Base-by-base conservation (phyloP, 2,329 filamentous ascomycete species). In the Colletotrichum navitas region DNA sequence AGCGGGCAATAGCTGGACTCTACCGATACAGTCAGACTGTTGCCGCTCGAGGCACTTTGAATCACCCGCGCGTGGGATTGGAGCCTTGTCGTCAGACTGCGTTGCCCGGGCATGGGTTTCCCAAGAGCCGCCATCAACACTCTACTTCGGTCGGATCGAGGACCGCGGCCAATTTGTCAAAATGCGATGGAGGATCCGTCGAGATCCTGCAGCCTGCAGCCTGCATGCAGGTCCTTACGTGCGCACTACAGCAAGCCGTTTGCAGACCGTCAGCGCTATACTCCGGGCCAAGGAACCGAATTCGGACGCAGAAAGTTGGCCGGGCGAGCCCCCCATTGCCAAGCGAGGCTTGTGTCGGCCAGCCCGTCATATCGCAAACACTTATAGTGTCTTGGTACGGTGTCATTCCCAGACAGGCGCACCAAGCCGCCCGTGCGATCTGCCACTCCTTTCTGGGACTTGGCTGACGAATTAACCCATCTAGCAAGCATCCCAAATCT, bases 391-490 rank as follows among this genome's bases (percentile, higher is more conserved):
- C 47, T 24, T 34, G 59, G 29, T 16, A 26, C 41, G 29, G 32
- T 21, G n/a, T 7, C 29, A 24, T 7, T 8, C 3, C 16, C 32
- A 45, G 39, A n/a, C n/a, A n/a, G 29, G 39, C 41, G 26, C n/a
- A 26, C 51, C 45, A 41, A 49, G 66, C 47, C 34, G 16, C 21
- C 63, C 47, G 26, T 56, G 24, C 26, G 39, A 41, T 55, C 63
- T 49, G 58, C 34, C 51, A 68, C 36, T 43, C 63, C 43, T 18
- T 21, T 66, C 63, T 26, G 56, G 64, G 64, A 58, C 49, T 24
- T 36, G 63, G 36, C 43, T 21, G 47, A 18, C 36, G 60, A 61
- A 61, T 45, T 39, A 45, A 39, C 45, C 16, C 10, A 60, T 54
- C 66, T 66, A 39, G 16, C 21, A 14, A 14, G 56, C 43, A 56